Percentiles rank a stretch among this genome's conserved stretches.
phyloP scores from a whole-genome alignment of 495 filamentous ascomycete species.

The Tuber umbilicatum region DNA sequence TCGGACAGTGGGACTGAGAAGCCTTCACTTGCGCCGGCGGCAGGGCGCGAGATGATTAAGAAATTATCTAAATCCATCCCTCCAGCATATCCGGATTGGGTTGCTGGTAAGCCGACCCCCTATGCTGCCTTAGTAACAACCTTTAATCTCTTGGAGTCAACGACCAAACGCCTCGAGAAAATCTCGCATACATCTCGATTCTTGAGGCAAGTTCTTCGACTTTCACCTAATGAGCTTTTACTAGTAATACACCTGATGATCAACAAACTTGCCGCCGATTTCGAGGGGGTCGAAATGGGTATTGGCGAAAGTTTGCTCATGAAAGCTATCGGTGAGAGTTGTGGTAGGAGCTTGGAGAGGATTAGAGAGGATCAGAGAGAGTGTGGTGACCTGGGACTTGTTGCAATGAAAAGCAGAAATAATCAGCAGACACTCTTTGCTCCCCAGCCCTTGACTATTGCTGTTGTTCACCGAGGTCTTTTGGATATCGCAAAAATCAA shows the following conservation, averaged over 20 bases:
- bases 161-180: constrained; percentile 81
- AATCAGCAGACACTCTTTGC: constrained; percentile 98
- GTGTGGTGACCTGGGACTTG: constrained; percentile 88
- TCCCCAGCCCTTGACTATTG: constrained; percentile 81
- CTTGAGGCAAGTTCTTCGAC: constrained; percentile 80
- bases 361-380: constrained; percentile 94
- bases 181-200: constrained; percentile 82
- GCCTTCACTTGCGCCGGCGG: constrained; percentile 1
- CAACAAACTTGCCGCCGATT: constrained; percentile 95
- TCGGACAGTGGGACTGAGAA: background rate
- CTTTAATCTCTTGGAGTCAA: constrained; percentile 88
- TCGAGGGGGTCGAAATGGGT: constrained; percentile 88
- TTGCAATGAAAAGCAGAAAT: constrained; percentile 86
- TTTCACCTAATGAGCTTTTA: constrained; percentile 83
- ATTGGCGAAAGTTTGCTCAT: constrained; percentile 97
- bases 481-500: constrained; percentile 79
- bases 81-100: constrained; percentile 76
- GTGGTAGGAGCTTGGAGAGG: constrained; percentile 73
- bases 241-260: constrained; percentile 90
- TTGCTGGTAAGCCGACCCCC: constrained; percentile 75
- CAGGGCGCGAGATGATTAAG: background rate
- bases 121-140: constrained; percentile 93
- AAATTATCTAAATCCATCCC: background rate
- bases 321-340: constrained; percentile 94
- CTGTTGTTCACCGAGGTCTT: constrained; percentile 77